Conservation (phyloP, 208 protist species). For the Acanthamoeba polyphaga region DNA sequence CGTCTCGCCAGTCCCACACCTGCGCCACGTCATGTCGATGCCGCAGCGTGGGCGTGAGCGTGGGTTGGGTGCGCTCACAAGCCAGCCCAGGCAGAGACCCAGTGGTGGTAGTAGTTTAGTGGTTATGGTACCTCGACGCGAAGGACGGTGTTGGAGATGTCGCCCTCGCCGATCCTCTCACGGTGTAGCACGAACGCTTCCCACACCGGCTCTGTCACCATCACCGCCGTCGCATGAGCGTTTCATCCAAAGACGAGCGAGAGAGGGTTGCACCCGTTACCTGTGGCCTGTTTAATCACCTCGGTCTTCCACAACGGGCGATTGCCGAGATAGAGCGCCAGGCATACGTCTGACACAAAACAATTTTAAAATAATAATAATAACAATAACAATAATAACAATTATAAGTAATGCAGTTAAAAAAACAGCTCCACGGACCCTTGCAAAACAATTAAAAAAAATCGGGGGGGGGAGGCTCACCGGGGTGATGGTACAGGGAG, state of each 20-base stretch:
- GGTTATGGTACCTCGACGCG: background rate
- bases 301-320: slow-evolving; percentile 5
- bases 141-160: background rate
- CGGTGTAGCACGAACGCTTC: slow-evolving; percentile 8
- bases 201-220: background rate
- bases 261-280: background rate
- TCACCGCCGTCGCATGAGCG: no score
- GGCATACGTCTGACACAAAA: background rate
- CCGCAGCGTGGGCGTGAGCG: background rate
- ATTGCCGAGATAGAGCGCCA: slow-evolving; percentile 20
- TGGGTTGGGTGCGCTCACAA: background rate
- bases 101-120: no score
- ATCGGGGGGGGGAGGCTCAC: background rate
- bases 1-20: slow-evolving; percentile 37
- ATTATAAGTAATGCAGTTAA: no score
- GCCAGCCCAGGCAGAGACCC: background rate
- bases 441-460: no score
- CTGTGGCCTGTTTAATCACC: background rate
- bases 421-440: no score
- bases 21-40: background rate
- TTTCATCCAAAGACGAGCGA: no score
- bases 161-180: background rate
- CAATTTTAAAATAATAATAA: no score
- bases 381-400: no score
- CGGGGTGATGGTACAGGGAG: background rate